Evolutionary conservation across 352 stramenopile species (phyloP), one percentile per base, ranked within the genome.

Genomic region (Thraustochytrium sp.): DNA sequence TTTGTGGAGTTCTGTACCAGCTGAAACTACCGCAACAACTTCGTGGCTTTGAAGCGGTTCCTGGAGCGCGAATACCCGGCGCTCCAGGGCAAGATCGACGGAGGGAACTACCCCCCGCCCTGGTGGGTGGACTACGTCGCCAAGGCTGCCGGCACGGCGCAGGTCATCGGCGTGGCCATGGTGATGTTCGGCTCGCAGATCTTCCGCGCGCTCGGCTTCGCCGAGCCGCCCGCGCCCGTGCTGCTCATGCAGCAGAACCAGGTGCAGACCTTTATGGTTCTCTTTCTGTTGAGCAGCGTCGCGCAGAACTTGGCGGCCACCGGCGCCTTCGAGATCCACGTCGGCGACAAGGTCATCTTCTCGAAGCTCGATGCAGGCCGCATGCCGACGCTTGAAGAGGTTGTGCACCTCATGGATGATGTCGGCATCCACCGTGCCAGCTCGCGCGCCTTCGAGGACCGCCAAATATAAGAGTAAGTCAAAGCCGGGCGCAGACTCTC

Each of bases 1-100:
- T 78, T 83, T n/a, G 61, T 84, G 34, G 53, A 80, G 55, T 80
- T 76, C 36, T 84, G 75, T 31, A 84, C 75, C 63, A 56, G 59
- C 23, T 84, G 75, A 84, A 78, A 78, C 44, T 84, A 84, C 61
- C 29, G 37, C 40, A 80, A 80, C 13, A 84, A 80, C 42, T 84
- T 61, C 26, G 18, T 75, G 55, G 75, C 75, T 61, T 84, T 84
- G 75, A 84, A 84, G 61, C 55, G 49, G 38, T 84, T 68, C 59
- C 34, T 84, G 34, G 55, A 84, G 61, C 85, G 72, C 0, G 40
- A 73, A 11, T 84, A 76, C 51, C 54, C 75, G 8, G 18, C 74
- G 1, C 59, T 84, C 1, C 31, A 51, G n/a, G 68, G 68, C 18
- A 61, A 80, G 18, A 83, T 84, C 37, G 18, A 55, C 26, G 75